Evolutionary conservation across 257 asterid species (phyloP), one percentile per base, ranked within the genome.

Genomic region (Cynanchum wilfordii): DNA sequence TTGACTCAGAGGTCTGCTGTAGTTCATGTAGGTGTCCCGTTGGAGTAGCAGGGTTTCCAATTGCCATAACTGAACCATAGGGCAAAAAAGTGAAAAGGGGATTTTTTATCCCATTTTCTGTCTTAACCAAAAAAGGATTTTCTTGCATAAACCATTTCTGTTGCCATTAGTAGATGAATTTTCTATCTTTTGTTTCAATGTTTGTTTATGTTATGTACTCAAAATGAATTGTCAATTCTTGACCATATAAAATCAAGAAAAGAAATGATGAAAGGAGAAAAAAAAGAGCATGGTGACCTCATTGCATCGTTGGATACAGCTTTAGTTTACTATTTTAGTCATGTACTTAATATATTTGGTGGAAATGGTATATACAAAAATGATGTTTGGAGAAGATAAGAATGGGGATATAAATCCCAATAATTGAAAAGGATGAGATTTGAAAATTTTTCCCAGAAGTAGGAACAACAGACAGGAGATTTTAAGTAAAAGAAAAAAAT

Each of bases 11-110:
- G 96, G 89, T 60, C 96, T 84, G 85, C 98, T 92, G 88, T 89
- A 87, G 84, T 85, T 86, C 98, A 92, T 88, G 78, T 90, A 92
- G 20, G 77, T 82, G 76, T 92, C 94, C 66, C 92, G 84, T 87
- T 87, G 97, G 15, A 92, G 86, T 6, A 92, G 95, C 63, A 90
- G 89, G 56, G 96, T 74, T 75, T 92, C 98, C 88, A 92, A 76
- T 82, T 90, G 98, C 98, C 98, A 92, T 86, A 92, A 79, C 98
- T 92, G 89, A 73, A 76, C 13, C 7, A 72, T 45, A 42, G 45
- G 66, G 56, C 33, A 9, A 72, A 9, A 9, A 24, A 7, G 4
- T 10, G 47, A 42, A 42, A 66, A 16, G 24, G 16, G 51, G 58
- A 3, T 10, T 36, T 54, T 67, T 75, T 27, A 36, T 51, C 47